Conservation (phyloP, 1,284 basidiomycete genomes). For the Xerocomus cyaneibrunnescens region DNA sequence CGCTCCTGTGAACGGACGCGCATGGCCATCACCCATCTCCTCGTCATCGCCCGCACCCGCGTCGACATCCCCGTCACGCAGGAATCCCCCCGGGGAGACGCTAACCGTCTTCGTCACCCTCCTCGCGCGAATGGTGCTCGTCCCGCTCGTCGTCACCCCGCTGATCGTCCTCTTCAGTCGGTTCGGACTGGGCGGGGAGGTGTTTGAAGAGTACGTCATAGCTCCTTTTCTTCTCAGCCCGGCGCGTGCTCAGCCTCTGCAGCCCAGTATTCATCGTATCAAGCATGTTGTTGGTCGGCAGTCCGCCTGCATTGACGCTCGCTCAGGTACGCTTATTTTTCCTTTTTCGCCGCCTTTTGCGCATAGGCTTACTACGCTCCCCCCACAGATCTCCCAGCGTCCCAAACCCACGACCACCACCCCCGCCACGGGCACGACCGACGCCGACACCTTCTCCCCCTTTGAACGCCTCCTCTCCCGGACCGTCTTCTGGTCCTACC, state of each 20-base stretch:
- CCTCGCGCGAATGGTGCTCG: slow-evolving; percentile 80
- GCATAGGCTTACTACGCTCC: no score
- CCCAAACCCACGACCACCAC: background rate
- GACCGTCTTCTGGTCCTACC: slow-evolving; percentile 83
- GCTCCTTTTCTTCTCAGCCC: no score
- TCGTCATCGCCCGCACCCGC: background rate
- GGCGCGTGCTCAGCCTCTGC: background rate
- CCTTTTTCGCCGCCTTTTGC: background rate
- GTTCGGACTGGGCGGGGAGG: slow-evolving; percentile 37
- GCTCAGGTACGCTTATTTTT: slow-evolving; percentile 57
- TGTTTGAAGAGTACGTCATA: slow-evolving; percentile 70
- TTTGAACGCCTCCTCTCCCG: slow-evolving; percentile 88
- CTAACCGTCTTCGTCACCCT: slow-evolving; percentile 81
- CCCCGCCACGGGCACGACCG: background rate
- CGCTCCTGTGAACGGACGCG: background rate
- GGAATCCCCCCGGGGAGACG: slow-evolving; percentile 62
- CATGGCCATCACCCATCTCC: background rate
- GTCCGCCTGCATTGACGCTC: slow-evolving; percentile 80
- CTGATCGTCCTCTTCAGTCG: slow-evolving; percentile 63
- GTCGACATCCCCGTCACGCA: background rate
- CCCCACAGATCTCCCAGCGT: slow-evolving; percentile 23
- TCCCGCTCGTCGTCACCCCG: slow-evolving; percentile 77
- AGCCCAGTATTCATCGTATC: slow-evolving; percentile 82
- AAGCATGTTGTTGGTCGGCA: slow-evolving; percentile 71
- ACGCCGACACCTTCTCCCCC: slow-evolving; percentile 12